Conservation (phyloP, 768 basidiomycete genomes). For the Cyclocybe cylindracea region DNA sequence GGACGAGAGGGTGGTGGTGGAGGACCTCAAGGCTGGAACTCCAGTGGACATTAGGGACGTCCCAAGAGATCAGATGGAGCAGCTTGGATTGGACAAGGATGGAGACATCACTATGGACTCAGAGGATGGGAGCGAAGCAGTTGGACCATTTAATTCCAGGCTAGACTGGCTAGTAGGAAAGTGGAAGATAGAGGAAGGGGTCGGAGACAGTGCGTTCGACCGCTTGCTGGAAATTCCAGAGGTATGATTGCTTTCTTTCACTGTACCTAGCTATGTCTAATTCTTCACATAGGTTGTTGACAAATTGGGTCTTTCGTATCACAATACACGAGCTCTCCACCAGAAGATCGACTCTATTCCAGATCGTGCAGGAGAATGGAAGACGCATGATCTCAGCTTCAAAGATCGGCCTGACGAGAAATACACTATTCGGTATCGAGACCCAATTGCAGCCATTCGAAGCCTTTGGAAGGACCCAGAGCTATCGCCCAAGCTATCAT, state of each 20-base stretch:
- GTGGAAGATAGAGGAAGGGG: constrained; percentile 26
- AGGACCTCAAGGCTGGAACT: background rate
- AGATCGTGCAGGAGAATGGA: no score
- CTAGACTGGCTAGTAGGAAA: constrained; percentile 27
- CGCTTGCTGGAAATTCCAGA: constrained; percentile 25
- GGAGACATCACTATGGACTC: background rate
- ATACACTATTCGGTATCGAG: no score
- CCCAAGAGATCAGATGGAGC: no score
- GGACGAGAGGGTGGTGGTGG: background rate
- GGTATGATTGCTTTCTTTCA: constrained; percentile 6
- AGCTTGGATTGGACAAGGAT: background rate
- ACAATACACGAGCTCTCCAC: no score
- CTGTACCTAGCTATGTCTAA: background rate
- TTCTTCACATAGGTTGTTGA: background rate
- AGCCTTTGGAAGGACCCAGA: no score
- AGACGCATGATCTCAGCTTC: no score
- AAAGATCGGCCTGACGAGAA: no score
- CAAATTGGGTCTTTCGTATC: background rate
- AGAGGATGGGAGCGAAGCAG: constrained; percentile 5
- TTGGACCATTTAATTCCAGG: constrained; percentile 23
- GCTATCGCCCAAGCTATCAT: no score
- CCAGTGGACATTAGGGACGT: background rate
- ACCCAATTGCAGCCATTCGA: no score
- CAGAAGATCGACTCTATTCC: no score
- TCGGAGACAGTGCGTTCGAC: constrained; percentile 27